Evolutionary conservation across 2,329 filamentous ascomycete species (phyloP).

Genomic region (Ploettnerulaceae sp.): DNA sequence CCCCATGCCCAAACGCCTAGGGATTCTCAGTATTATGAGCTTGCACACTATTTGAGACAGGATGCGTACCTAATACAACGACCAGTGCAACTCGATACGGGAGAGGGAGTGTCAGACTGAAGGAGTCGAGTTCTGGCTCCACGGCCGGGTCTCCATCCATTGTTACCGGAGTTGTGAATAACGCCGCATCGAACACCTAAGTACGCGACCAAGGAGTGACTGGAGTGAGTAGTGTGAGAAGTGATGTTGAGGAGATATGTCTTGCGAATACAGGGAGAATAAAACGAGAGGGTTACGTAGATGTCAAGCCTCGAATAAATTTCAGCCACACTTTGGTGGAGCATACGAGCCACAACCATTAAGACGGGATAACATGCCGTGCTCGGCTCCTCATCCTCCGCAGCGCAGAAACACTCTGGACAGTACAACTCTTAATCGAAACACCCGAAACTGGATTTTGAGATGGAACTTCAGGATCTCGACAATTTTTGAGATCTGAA

Average conservation of each 20-base stretch:
- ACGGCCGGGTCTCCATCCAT: conserved; percentile 74
- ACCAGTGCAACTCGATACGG: conserved; percentile 87
- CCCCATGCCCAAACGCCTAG: conserved; percentile 94
- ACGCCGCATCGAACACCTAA: conserved; percentile 27
- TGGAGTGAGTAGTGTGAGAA: conserved; percentile 20
- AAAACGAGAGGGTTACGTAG: too few relatives aligned
- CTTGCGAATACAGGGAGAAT: too few relatives aligned
- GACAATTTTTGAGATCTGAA: too few relatives aligned
- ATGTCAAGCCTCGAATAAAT: too few relatives aligned
- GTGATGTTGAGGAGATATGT: neutral
- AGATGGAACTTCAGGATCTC: too few relatives aligned
- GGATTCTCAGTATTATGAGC: conserved; percentile 17
- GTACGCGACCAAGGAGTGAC: conserved; percentile 23
- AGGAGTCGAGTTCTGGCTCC: conserved; percentile 70
- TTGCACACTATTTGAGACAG: neutral
- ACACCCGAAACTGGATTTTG: too few relatives aligned
- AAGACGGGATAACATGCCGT: too few relatives aligned
- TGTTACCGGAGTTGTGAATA: conserved; percentile 29
- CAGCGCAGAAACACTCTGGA: too few relatives aligned
- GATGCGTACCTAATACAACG: conserved; percentile 67
- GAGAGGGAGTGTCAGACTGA: conserved; percentile 81
- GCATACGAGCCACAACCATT: too few relatives aligned
- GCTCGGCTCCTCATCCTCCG: too few relatives aligned
- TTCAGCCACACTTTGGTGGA: too few relatives aligned
- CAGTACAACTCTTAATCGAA: too few relatives aligned